Conservation (phyloP, 75 land plant species). For the Picea sitchensis region DNA sequence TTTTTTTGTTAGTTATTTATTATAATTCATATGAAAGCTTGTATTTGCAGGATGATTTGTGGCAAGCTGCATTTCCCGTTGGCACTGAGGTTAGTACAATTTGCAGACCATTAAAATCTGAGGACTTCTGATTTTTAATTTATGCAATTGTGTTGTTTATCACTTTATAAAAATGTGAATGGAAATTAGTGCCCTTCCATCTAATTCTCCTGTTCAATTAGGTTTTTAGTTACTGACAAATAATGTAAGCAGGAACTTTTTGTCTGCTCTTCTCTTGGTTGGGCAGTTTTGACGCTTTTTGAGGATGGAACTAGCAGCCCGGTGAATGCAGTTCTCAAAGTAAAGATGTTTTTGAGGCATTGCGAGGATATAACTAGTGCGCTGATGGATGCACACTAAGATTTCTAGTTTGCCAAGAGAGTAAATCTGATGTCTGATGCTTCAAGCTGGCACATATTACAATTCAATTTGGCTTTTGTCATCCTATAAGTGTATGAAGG, state of each 20-base stretch:
- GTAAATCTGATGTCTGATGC: not conserved
- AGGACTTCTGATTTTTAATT: not conserved
- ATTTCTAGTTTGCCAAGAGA: not conserved
- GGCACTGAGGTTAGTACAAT: constrained; percentile 36
- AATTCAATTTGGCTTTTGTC: not conserved
- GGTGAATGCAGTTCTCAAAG: no score
- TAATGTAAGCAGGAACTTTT: no score
- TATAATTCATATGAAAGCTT: not conserved
- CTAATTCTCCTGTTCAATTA: no score
- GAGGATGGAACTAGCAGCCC: no score
- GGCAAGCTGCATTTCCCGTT: constrained; percentile 41
- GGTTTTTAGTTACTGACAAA: no score
- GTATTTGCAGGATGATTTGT: constrained; percentile 15
- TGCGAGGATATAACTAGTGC: not conserved
- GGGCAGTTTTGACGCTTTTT: no score
- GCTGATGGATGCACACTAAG: not conserved
- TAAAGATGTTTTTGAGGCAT: not conserved
- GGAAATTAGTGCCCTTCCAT: no score
- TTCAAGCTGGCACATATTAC: not conserved
- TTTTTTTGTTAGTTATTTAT: no score
- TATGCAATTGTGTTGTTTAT: not conserved
- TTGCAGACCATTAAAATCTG: not conserved
- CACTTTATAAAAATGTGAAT: not conserved
- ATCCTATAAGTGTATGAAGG: not conserved
- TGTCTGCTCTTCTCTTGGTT: no score